Percentiles rank a stretch among this genome's conserved stretches.
Evolutionary conservation across 108 stramenopile species (phyloP).

Genomic region (Phaeodactylum tricornutum): DNA sequence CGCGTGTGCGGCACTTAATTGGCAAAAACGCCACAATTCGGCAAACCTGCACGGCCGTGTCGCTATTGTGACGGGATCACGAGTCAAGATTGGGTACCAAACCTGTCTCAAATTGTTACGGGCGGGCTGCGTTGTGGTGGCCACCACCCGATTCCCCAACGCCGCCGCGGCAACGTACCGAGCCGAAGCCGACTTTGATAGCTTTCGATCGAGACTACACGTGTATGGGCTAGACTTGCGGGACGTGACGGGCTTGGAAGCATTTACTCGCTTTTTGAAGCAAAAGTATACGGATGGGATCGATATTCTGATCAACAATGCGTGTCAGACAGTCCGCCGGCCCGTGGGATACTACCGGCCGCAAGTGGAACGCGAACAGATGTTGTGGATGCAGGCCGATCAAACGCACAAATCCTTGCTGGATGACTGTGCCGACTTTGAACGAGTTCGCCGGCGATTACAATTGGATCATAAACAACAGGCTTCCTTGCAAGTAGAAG

Average conservation of each 20-base stretch:
- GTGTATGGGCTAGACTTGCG: slow-evolving; percentile 77
- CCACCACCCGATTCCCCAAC: slow-evolving; percentile 84
- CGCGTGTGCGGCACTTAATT: slow-evolving; percentile 74
- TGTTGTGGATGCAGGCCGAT: slow-evolving; percentile 48
- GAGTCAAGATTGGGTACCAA: slow-evolving; percentile 89
- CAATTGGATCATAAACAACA: slow-evolving; percentile 27
- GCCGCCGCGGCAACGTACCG: slow-evolving; percentile 48
- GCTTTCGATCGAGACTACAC: slow-evolving; percentile 47
- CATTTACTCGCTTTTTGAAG: slow-evolving; percentile 68
- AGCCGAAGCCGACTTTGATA: slow-evolving; percentile 50
- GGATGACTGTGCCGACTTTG: slow-evolving; percentile 55
- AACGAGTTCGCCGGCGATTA: slow-evolving; percentile 41
- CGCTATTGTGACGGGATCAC: slow-evolving; percentile 77
- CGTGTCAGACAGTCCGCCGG: slow-evolving; percentile 87
- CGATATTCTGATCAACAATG: slow-evolving; percentile 87
- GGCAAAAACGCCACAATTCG: slow-evolving; percentile 66
- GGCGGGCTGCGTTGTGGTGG: slow-evolving; percentile 62
- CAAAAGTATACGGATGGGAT: slow-evolving; percentile 49
- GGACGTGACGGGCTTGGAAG: slow-evolving; percentile 77
- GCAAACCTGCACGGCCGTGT: slow-evolving; percentile 36
- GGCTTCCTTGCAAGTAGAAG: not conserved
- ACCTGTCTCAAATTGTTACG: slow-evolving; percentile 72
- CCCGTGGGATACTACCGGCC: slow-evolving; percentile 77
- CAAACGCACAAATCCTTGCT: slow-evolving; percentile 47
- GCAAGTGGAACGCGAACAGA: slow-evolving; percentile 49